These are phyloP conservation scores for Zygoascus bituminiphila DNA, from an alignment of 805 yeast species.

Conservation along the genomic window DNA sequence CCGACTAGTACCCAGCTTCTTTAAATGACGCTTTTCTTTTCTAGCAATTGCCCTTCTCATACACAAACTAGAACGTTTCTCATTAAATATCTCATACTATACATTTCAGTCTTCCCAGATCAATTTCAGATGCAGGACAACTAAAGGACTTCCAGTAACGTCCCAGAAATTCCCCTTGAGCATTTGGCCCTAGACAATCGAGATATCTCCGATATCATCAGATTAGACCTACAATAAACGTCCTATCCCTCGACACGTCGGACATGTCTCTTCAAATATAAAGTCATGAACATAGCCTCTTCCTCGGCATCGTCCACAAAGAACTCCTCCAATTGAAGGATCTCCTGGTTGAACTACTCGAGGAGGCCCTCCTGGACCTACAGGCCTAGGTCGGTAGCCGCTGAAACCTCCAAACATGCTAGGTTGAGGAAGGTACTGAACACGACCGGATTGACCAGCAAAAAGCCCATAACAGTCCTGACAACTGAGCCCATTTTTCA, in stretches of 20 bases:
- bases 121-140: too few species aligned
- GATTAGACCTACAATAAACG: conserved; percentile 27
- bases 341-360: conserved; percentile 64
- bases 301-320: conserved; percentile 70
- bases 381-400: conserved; percentile 11
- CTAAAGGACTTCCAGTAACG: not conserved
- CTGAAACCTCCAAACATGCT: conserved; percentile 4
- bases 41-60: too few species aligned
- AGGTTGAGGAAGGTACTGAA: conserved; percentile 18
- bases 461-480: conserved; percentile 61
- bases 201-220: too few species aligned
- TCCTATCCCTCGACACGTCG: conserved; percentile 61
- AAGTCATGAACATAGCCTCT: conserved; percentile 48
- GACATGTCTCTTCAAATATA: conserved; percentile 55
- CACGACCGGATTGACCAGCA: conserved; percentile 34
- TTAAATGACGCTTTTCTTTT: too few species aligned
- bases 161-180: not conserved
- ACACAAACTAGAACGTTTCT: too few species aligned
- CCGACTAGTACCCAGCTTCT: too few species aligned
- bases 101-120: too few species aligned
- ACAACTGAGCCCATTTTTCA: conserved; percentile 57
- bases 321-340: conserved; percentile 61
- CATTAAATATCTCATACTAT: too few species aligned
- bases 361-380: conserved; percentile 31
- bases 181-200: too few species aligned